Conservation (phyloP, 2,329 filamentous ascomycete genomes). For the Hortaea werneckii region DNA sequence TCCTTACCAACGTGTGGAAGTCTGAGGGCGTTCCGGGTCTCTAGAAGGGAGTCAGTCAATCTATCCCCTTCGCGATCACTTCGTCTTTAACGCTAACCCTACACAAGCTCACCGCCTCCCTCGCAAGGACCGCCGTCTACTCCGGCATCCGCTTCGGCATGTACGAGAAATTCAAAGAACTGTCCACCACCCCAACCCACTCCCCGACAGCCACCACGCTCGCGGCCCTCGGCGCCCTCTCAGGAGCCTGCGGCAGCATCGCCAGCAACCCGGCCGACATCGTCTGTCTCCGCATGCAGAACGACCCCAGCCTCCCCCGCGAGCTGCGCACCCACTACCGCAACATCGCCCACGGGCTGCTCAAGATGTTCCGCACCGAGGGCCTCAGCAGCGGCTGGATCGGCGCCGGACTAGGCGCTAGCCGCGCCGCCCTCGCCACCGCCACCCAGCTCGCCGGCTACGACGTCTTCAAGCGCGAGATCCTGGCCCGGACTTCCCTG, state of each 20-base stretch:
- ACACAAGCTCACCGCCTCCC: constrained; percentile 66
- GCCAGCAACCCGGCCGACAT: constrained; percentile 93
- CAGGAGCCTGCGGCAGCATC: constrained; percentile 80
- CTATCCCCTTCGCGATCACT: constrained; percentile 45
- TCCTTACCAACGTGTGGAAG: constrained; percentile 63
- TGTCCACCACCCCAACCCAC: constrained; percentile 42
- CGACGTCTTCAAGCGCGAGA: constrained; percentile 64
- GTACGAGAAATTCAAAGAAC: constrained; percentile 84
- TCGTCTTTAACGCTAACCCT: constrained; percentile 22
- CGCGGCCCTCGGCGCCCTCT: constrained; percentile 68
- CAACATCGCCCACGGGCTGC: constrained; percentile 75
- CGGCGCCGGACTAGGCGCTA: constrained; percentile 73
- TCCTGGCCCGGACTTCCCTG: constrained; percentile 59
- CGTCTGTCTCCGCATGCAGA: constrained; percentile 97
- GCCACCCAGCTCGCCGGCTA: constrained; percentile 75
- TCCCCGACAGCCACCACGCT: constrained; percentile 60
- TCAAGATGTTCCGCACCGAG: constrained; percentile 80
- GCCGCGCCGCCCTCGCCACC: constrained; percentile 78
- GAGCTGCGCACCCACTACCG: constrained; percentile 76
- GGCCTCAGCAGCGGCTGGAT: constrained; percentile 67
- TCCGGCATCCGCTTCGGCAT: constrained; percentile 92
- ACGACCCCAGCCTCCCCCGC: constrained; percentile 67
- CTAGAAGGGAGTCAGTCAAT: constrained; percentile 40
- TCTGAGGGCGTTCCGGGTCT: constrained; percentile 73
- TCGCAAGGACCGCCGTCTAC: constrained; percentile 87